Evolutionary conservation across 805 yeast genomes (phyloP).

Genomic region (Cyberlindnera galapagoensis): DNA sequence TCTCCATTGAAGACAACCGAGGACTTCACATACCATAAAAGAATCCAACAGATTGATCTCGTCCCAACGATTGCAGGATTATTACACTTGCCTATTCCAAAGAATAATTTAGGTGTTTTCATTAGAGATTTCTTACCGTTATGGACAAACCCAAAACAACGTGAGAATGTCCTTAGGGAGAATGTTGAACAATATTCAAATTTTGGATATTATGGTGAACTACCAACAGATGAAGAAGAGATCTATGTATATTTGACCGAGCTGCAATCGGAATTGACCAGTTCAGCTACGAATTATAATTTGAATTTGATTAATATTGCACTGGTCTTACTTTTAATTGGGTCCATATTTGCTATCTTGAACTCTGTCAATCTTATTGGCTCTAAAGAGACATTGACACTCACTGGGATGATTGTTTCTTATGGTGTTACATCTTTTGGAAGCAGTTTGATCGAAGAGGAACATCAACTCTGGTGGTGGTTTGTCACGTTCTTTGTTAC

Average conservation of each 20-base stretch:
- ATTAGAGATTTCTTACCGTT: conserved; percentile 50
- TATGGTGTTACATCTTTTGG: conserved; percentile 65
- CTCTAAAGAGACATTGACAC: conserved; percentile 2
- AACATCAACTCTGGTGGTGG: conserved; percentile 96
- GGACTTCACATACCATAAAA: conserved; percentile 46
- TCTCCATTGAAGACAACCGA: conserved; percentile 26
- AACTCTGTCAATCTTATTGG: conserved; percentile 5
- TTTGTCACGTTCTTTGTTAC: conserved; percentile 24
- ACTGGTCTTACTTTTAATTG: conserved; percentile 16
- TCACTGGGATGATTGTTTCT: conserved; percentile 25
- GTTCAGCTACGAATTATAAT: conserved; percentile 69
- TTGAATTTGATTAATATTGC: conserved; percentile 38
- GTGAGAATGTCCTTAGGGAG: conserved; percentile 35
- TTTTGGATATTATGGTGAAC: conserved; percentile 32
- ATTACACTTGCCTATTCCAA: conserved; percentile 83
- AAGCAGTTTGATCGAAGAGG: conserved; percentile 90
- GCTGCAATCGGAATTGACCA: conserved; percentile 46
- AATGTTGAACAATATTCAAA: conserved; percentile 53
- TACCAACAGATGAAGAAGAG: conserved; percentile 14
- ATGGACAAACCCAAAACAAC: conserved; percentile 34
- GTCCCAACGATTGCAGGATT: conserved; percentile 79
- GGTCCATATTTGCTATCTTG: conserved; percentile 8
- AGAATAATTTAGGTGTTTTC: conserved; percentile 75
- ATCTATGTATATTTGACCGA: conserved; percentile 13
- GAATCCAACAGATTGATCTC: conserved; percentile 71